Evolutionary conservation across 305 asterid species (phyloP).

Genomic region (Fraxinus albicans): DNA sequence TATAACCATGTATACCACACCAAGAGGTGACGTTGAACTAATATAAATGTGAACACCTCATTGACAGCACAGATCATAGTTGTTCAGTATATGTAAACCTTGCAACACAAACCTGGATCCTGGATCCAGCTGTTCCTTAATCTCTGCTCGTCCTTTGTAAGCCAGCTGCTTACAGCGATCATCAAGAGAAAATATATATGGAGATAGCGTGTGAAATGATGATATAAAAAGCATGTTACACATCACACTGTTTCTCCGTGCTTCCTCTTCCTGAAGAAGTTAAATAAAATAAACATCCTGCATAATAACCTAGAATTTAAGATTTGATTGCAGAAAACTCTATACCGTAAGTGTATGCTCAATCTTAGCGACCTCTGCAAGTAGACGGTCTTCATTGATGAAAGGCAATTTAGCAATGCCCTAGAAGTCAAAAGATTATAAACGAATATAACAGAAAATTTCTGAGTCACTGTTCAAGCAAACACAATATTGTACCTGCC

Average conservation of each 20-base stretch:
- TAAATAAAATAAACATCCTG: slow-evolving; percentile 8
- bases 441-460: neutral
- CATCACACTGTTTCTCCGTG: slow-evolving; percentile 90
- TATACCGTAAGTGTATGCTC: slow-evolving; percentile 89
- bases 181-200: slow-evolving; percentile 82
- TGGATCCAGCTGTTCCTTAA: slow-evolving; percentile 79
- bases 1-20: neutral
- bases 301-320: slow-evolving; percentile 13
- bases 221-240: slow-evolving; percentile 86
- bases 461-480: neutral
- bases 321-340: neutral
- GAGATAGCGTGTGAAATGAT: slow-evolving; percentile 76
- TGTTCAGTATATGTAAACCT: slow-evolving; percentile 7
- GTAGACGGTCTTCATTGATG: slow-evolving; percentile 88
- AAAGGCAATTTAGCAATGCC: slow-evolving; percentile 96
- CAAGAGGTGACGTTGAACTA: slow-evolving; percentile 7
- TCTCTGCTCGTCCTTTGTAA: slow-evolving; percentile 49
- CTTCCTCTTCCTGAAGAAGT: slow-evolving; percentile 79
- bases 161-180: slow-evolving; percentile 78
- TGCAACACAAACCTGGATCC: slow-evolving; percentile 70
- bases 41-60: neutral
- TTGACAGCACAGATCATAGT: neutral
- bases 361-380: slow-evolving; percentile 75
- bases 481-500: slow-evolving; percentile 62
- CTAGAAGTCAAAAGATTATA: slow-evolving; percentile 28